phyloP scores from a whole-genome alignment of 305 asterid genomes.

The Nicotiana rustica region DNA sequence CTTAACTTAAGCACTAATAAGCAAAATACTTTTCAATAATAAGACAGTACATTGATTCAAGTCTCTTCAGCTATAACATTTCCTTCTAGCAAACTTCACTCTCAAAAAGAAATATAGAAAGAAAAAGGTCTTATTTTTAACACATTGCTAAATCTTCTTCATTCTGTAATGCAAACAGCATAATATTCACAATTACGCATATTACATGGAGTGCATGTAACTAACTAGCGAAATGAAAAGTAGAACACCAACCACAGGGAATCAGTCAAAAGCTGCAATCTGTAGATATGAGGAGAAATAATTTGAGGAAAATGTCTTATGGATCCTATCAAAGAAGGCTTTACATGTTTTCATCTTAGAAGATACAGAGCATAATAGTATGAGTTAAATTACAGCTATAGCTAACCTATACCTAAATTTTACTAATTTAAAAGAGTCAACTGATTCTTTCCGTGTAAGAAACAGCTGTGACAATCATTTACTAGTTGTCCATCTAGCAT shows the following conservation, averaged over 20 bases:
- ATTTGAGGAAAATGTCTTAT: background rate
- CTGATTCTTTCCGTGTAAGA: background rate
- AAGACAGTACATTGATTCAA: background rate
- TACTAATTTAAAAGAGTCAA: background rate
- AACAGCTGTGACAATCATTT: conserved; percentile 21
- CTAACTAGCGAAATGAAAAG: background rate
- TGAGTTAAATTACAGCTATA: background rate
- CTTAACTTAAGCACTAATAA: background rate
- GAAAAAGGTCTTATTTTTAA: background rate
- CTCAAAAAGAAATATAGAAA: background rate
- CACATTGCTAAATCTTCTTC: background rate
- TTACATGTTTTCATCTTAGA: background rate
- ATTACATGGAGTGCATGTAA: background rate
- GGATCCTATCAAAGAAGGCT: background rate
- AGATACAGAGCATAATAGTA: background rate
- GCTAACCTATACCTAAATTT: background rate
- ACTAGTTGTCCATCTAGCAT: background rate
- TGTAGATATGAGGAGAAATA: background rate
- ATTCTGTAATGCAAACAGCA: background rate
- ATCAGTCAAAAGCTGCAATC: background rate
- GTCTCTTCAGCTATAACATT: background rate
- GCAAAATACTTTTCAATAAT: background rate
- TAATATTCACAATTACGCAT: background rate
- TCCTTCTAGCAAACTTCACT: background rate
- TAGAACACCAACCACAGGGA: background rate